Percentiles rank a stretch among this genome's conserved stretches.
Conservation (phyloP, 2,329 filamentous ascomycete genomes). For the Dendryphion nanum region DNA sequence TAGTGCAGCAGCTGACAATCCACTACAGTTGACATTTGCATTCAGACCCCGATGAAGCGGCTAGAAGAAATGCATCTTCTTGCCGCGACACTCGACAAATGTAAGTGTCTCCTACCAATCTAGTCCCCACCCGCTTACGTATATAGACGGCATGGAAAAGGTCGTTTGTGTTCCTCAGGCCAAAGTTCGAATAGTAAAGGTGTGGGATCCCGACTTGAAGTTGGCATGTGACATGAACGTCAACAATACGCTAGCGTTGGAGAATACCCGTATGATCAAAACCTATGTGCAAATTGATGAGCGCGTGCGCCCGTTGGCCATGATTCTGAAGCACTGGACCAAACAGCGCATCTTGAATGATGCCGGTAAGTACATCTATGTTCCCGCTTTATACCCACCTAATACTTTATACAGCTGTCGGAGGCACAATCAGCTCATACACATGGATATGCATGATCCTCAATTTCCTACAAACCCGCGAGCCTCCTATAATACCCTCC, state of each 20-base stretch:
- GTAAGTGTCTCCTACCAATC: constrained; percentile 55
- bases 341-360: constrained; percentile 91
- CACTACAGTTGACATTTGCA: constrained; percentile 88
- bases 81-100: constrained; percentile 77
- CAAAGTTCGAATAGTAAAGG: constrained; percentile 97
- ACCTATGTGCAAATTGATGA: constrained; percentile 94
- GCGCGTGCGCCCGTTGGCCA: constrained; percentile 84
- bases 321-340: constrained; percentile 98
- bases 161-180: constrained; percentile 93
- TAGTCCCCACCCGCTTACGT: constrained; percentile 30
- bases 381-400: too few species aligned
- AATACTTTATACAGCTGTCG: constrained; percentile 68
- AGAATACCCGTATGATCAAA: constrained; percentile 97
- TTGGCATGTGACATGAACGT: constrained; percentile 98
- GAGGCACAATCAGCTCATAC: constrained; percentile 94
- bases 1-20: too few species aligned
- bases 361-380: constrained; percentile 79
- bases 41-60: constrained; percentile 85
- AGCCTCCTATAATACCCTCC: constrained; percentile 79
- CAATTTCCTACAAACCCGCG: constrained; percentile 86
- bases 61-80: constrained; percentile 88
- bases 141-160: constrained; percentile 87
- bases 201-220: constrained; percentile 91
- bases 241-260: constrained; percentile 91
- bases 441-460: constrained; percentile 99